Evolutionary conservation across 1,284 basidiomycete species (phyloP).

Genomic region (Microbotryum lychnidis-dioicae): DNA sequence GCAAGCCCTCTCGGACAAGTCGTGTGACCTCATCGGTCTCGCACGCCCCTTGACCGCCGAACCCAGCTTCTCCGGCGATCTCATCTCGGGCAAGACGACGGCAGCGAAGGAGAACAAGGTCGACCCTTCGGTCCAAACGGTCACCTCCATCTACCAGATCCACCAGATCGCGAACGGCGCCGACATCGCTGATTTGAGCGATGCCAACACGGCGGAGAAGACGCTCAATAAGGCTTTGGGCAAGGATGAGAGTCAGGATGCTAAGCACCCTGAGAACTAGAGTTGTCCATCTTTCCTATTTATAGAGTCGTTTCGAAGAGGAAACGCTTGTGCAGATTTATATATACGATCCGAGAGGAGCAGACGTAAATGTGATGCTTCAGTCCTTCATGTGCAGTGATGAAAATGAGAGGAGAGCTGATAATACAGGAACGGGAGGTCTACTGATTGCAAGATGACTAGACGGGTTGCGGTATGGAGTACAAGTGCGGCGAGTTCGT

Average conservation of each 20-base stretch:
- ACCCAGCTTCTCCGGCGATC: conserved; percentile 43
- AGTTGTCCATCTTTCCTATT: too few species aligned
- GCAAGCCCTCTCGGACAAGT: conserved; percentile 31
- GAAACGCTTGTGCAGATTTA: too few species aligned
- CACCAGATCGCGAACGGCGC: conserved; percentile 28
- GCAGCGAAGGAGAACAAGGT: conserved; percentile 28
- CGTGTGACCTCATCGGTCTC: conserved; percentile 43
- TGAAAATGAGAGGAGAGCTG: too few species aligned
- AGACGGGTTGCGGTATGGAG: too few species aligned
- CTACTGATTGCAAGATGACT: too few species aligned
- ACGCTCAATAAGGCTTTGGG: conserved; percentile 18
- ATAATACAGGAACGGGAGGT: too few species aligned
- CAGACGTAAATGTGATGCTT: too few species aligned
- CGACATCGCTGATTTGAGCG: conserved; percentile 29
- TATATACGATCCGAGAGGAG: too few species aligned
- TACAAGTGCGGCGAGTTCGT: too few species aligned
- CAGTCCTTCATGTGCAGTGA: too few species aligned
- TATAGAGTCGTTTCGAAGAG: too few species aligned
- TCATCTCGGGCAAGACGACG: conserved; percentile 40
- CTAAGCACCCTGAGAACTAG: too few species aligned
- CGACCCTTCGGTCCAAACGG: conserved; percentile 24
- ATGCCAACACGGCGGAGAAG: conserved; percentile 19
- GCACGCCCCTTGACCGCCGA: conserved; percentile 46
- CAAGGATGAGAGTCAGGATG: conserved; percentile 8
- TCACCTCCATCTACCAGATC: conserved; percentile 29